Conservation (phyloP, 176 grass and related monocot species). For the Urochloa ruziziensis region DNA sequence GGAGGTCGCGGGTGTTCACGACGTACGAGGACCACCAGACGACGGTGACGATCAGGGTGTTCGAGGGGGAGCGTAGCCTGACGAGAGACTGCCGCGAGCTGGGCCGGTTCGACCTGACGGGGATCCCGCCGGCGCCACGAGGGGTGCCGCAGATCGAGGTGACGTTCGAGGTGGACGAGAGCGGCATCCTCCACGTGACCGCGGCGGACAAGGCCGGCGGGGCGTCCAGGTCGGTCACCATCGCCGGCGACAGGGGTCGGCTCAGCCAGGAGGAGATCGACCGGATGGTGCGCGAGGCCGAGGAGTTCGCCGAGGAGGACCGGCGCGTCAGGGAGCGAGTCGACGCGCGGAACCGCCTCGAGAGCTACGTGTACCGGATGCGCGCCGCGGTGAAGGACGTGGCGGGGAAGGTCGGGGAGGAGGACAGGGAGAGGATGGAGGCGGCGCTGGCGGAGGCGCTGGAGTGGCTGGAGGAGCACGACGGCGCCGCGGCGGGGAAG, state of each 20-base stretch:
- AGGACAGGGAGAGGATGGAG: slow-evolving; percentile 26
- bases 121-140: slow-evolving; percentile 57
- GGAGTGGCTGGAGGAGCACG: slow-evolving; percentile 38
- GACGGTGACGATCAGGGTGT: slow-evolving; percentile 24
- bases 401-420: slow-evolving; percentile 6
- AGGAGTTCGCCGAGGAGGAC: slow-evolving; percentile 38
- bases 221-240: slow-evolving; percentile 27
- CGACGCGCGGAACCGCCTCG: slow-evolving; percentile 23
- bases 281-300: slow-evolving; percentile 39
- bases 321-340: slow-evolving; percentile 10
- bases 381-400: background rate
- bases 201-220: slow-evolving; percentile 24
- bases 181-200: slow-evolving; percentile 29
- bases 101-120: slow-evolving; percentile 69
- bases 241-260: slow-evolving; percentile 24
- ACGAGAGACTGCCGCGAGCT: slow-evolving; percentile 73
- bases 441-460: background rate
- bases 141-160: slow-evolving; percentile 38
- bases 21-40: slow-evolving; percentile 47
- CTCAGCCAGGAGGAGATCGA: slow-evolving; percentile 48
- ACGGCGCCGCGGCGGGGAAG: background rate
- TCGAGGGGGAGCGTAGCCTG: slow-evolving; percentile 59
- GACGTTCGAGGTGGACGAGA: slow-evolving; percentile 40
- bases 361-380: slow-evolving; percentile 33
- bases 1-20: slow-evolving; percentile 44